Evolutionary conservation across 192 early-diverging fungal species (phyloP), one percentile per base, ranked within the genome.

Genomic region (Helicostylum pulchrum): DNA sequence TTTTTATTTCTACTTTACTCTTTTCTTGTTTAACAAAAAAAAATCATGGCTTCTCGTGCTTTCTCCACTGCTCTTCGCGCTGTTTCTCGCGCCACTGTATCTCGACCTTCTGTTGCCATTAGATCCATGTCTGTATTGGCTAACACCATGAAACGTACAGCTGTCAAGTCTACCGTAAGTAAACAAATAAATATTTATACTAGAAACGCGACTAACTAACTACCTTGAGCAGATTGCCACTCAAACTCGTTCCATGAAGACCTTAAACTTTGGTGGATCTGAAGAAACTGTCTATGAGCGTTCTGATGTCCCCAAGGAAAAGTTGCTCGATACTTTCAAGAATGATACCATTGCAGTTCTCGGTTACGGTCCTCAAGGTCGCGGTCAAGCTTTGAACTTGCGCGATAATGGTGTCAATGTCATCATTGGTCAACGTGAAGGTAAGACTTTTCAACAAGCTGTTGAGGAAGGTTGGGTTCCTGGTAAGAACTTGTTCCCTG

Each of bases 381-480:
- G 91, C 80, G 93, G 91, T 59, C 95, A 98, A 76, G 88, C 90
- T 52, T 88, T 95, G 62, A 98, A 98, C 90, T 81, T 94, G 71
- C 90, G 92, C 71, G 94, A 98, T 83, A 94, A 98, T 73, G 92
- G 92, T 59, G 80, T 98, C 61, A 98, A 98, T 64, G 94, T 98
- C 66, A 92, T 98, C 61, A 80, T 98, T 71, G 96, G 96, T 54
- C 84, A 89, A 26, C 89, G 96, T 77, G 88, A 94, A 77, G 90
- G 89, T 65, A 84, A 84, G 74, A 93, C 92, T 34, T 98, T 89
- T 89, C 85, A 96, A 65, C 83, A 92, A 75, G 96, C 96, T 58
- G 76, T 92, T 53, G 83, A 90, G 53, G 94, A 96, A 80, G 96
- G 94, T 59, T 98, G 94, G 94, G 87, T 94, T 47, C 91, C 93